Evolutionary conservation across 768 basidiomycete species (phyloP).

Genomic region (Candolleomyces eurysporus): DNA sequence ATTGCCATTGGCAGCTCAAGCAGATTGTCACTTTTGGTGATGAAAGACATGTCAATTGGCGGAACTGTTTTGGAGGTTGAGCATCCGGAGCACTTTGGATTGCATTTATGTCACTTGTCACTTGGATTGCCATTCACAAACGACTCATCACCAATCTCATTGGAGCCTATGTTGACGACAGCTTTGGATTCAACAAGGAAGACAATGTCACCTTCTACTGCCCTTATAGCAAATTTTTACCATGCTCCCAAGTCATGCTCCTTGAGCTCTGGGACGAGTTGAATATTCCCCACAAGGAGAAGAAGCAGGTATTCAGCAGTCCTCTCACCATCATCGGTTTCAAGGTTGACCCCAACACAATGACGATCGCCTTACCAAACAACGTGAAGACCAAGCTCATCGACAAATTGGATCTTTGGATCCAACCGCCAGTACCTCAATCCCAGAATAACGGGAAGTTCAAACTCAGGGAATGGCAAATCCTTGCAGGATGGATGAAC

Average conservation of each 20-base stretch:
- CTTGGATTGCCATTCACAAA: slow-evolving; percentile 34
- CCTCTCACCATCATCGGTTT: slow-evolving; percentile 42
- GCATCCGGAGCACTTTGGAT: slow-evolving; percentile 23
- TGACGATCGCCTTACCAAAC: slow-evolving; percentile 25
- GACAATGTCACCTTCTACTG: no score
- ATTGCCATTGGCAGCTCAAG: slow-evolving; percentile 39
- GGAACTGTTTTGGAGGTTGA: slow-evolving; percentile 22
- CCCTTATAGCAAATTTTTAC: no score
- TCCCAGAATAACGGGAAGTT: no score
- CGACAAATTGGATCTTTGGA: slow-evolving; percentile 3
- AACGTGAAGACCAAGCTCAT: slow-evolving; percentile 5
- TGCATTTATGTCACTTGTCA: slow-evolving; percentile 28
- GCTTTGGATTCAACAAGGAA: no score
- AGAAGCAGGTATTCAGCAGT: slow-evolving; percentile 46
- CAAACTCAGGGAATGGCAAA: not conserved
- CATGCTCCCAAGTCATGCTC: slow-evolving; percentile 28
- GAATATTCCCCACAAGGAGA: slow-evolving; percentile 34
- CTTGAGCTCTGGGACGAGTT: slow-evolving; percentile 38
- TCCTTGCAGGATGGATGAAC: slow-evolving; percentile 35
- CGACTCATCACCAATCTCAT: slow-evolving; percentile 15
- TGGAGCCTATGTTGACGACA: slow-evolving; percentile 35
- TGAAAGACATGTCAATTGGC: slow-evolving; percentile 17
- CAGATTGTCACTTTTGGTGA: slow-evolving; percentile 30
- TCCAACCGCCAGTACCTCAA: no score
- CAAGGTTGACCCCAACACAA: slow-evolving; percentile 27